Evolutionary conservation across 192 early-diverging fungal genomes (phyloP).

Genomic region (Entomortierella lignicola): DNA sequence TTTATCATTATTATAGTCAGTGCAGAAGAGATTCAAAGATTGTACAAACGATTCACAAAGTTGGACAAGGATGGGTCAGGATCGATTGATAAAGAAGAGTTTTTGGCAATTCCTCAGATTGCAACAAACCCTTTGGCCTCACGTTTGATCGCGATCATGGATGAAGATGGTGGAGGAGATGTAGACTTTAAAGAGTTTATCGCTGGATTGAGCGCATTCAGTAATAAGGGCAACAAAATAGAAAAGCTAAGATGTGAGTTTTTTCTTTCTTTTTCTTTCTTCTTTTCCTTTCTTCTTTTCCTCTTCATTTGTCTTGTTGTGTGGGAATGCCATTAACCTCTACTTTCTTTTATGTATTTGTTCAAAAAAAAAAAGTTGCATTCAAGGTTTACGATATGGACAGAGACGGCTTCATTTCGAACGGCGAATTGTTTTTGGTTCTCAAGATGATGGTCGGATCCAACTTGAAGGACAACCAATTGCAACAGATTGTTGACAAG

Average conservation of each 20-base stretch:
- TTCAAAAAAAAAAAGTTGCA: conserved; percentile 76
- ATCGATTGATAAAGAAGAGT: conserved; percentile 97
- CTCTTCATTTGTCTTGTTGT: conserved; percentile 20
- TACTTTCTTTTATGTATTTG: no score
- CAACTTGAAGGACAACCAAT: conserved; percentile 94
- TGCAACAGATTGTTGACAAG: conserved; percentile 99
- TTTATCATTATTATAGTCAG: conserved; percentile 66
- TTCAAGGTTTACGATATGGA: conserved; percentile 99
- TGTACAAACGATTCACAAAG: conserved; percentile 99
- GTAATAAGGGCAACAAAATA: conserved; percentile 91
- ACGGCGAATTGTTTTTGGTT: conserved; percentile 98
- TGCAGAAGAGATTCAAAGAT: conserved; percentile 92
- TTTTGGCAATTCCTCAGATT: conserved; percentile 95
- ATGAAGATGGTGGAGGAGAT: conserved; percentile 97
- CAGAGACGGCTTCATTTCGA: conserved; percentile 97
- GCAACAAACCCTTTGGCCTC: conserved; percentile 97
- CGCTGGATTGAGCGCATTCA: conserved; percentile 92
- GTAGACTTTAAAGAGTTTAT: conserved; percentile 99
- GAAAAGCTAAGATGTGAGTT: conserved; percentile 93
- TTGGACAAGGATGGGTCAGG: conserved; percentile 97
- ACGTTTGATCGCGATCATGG: conserved; percentile 96
- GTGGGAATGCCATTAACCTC: no score
- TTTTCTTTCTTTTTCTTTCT: background rate
- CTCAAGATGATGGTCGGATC: conserved; percentile 99
- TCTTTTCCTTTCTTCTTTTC: conserved; percentile 1